Evolutionary conservation across 305 asterid genomes (phyloP).

Genomic region (Salvia sclarea): DNA sequence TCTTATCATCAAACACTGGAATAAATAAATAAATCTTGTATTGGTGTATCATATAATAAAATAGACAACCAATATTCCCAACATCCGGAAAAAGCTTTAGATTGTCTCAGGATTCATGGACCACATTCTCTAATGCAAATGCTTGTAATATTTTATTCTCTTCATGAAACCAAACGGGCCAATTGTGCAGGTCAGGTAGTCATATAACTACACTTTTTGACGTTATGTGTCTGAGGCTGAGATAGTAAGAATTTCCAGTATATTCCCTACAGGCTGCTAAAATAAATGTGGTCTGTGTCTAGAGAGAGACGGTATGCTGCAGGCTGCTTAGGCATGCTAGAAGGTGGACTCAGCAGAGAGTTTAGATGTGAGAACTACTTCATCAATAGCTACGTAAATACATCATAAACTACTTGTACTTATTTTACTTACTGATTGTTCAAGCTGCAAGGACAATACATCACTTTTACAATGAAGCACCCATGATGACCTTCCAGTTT

Average conservation of each 20-base stretch:
- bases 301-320: background rate
- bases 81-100: background rate
- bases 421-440: constrained; percentile 55
- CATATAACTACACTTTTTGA: background rate
- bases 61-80: background rate
- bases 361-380: constrained; percentile 16
- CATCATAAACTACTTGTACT: constrained; percentile 10
- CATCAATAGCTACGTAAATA: constrained; percentile 24
- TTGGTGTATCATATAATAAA: background rate
- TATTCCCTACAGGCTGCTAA: no score
- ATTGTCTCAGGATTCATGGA: background rate
- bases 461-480: constrained; percentile 74
- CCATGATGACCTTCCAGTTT: constrained; percentile 59
- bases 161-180: background rate
- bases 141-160: background rate
- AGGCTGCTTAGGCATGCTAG: constrained; percentile 11
- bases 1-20: background rate
- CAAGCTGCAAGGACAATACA: constrained; percentile 62
- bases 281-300: background rate
- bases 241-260: background rate
- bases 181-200: background rate
- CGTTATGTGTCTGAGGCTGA: background rate
- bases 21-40: background rate
- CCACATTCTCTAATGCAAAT: background rate
- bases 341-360: constrained; percentile 5